phyloP scores from a whole-genome alignment of 2,329 filamentous ascomycete genomes.

The Ceratocystis papillata region DNA sequence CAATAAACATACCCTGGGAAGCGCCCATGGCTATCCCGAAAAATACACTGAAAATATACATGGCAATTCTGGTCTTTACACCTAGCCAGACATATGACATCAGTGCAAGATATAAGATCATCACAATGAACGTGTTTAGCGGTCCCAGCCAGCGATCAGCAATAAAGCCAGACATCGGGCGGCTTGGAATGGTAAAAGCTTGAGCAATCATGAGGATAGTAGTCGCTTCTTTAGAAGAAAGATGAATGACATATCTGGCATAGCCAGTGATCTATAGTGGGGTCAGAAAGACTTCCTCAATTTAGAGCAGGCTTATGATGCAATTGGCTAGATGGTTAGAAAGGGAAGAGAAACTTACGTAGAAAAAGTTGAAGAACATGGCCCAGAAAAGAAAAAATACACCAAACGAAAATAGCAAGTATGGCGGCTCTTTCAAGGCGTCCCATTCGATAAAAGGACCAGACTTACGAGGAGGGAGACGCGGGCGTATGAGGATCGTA shows the following conservation, averaged over 20 bases:
- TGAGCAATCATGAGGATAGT: slow-evolving; percentile 48
- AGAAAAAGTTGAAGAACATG: slow-evolving; percentile 35
- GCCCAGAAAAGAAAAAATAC: slow-evolving; percentile 38
- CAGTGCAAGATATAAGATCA: slow-evolving; percentile 36
- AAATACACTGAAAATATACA: slow-evolving; percentile 37
- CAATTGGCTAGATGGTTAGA: neutral
- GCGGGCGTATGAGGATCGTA: slow-evolving; percentile 35
- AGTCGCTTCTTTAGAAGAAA: slow-evolving; percentile 42
- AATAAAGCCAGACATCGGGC: slow-evolving; percentile 42
- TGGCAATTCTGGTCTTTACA: slow-evolving; percentile 34
- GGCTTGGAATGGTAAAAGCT: slow-evolving; percentile 45
- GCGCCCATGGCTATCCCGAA: slow-evolving; percentile 38
- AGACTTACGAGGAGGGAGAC: slow-evolving; percentile 39
- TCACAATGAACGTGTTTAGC: slow-evolving; percentile 45
- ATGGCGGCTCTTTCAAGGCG: slow-evolving; percentile 47
- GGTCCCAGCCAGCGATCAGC: slow-evolving; percentile 44
- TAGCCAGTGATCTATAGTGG: slow-evolving; percentile 36
- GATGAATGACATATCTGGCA: slow-evolving; percentile 35
- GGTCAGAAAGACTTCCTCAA: neutral
- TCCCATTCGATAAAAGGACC: slow-evolving; percentile 45
- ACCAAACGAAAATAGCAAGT: slow-evolving; percentile 41
- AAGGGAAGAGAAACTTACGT: slow-evolving; percentile 34
- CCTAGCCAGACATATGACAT: slow-evolving; percentile 47
- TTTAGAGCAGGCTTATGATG: neutral
- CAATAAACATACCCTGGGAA: slow-evolving; percentile 36